Percentiles rank a stretch among this genome's conserved stretches.
These are phyloP conservation scores for Myriosclerotinia curreyana DNA, from an alignment of 2,329 filamentous ascomycete species.

Conservation along the genomic window DNA sequence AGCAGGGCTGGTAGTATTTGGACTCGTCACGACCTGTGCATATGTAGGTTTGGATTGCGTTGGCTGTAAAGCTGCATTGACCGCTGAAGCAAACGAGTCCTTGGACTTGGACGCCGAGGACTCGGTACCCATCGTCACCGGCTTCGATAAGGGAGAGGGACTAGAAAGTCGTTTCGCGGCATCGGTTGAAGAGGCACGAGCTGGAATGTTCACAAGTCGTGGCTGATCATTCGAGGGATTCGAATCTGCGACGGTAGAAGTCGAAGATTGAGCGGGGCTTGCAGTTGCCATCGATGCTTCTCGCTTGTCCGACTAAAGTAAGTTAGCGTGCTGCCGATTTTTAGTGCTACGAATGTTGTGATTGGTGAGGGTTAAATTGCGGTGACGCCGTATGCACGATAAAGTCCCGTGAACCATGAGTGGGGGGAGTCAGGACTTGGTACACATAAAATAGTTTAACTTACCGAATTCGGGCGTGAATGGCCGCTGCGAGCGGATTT, in stretches of 20 bases:
- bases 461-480: slow-evolving; percentile 65
- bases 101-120: slow-evolving; percentile 46
- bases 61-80: slow-evolving; percentile 39
- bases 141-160: slow-evolving; percentile 73
- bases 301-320: slow-evolving; percentile 58
- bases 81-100: slow-evolving; percentile 42
- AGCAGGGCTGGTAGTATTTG: slow-evolving; percentile 54
- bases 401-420: slow-evolving; percentile 24
- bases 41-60: slow-evolving; percentile 35
- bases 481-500: slow-evolving; percentile 55
- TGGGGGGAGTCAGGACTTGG: slow-evolving; percentile 13
- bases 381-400: slow-evolving; percentile 28
- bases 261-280: slow-evolving; percentile 46
- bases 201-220: slow-evolving; percentile 56
- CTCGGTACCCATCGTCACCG: slow-evolving; percentile 60
- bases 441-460: slow-evolving; percentile 40
- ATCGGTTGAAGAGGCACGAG: slow-evolving; percentile 58
- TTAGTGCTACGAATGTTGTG: slow-evolving; percentile 27
- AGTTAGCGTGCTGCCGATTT: slow-evolving; percentile 46
- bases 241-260: slow-evolving; percentile 22
- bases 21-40: slow-evolving; percentile 38
- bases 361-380: slow-evolving; percentile 39
- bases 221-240: slow-evolving; percentile 48
- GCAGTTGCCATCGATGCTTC: slow-evolving; percentile 42
- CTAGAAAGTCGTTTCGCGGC: slow-evolving; percentile 61